Percentiles rank a stretch among this genome's conserved stretches.
Conservation (phyloP, 805 yeast species). For the Clavispora santaluciae region DNA sequence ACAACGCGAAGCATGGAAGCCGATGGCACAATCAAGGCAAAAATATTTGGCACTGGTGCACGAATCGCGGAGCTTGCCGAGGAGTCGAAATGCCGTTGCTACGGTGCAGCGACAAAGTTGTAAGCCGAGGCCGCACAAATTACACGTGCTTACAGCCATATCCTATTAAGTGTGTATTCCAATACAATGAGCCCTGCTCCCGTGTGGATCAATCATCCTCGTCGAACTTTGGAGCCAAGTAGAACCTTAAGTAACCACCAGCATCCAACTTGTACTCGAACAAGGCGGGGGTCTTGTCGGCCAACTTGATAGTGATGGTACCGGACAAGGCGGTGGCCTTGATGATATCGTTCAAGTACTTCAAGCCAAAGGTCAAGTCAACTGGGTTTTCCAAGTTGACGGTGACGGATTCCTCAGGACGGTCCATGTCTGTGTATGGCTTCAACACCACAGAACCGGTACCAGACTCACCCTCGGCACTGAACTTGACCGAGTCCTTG, state of each 20-base stretch:
- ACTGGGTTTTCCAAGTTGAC: constrained; percentile 85
- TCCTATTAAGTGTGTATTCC: constrained; percentile 1
- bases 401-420: constrained; percentile 67
- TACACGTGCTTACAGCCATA: background rate
- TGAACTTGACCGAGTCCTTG: constrained; percentile 86
- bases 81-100: too few species aligned
- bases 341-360: constrained; percentile 85
- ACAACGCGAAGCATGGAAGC: too few species aligned
- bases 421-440: constrained; percentile 77
- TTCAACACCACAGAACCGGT: constrained; percentile 81
- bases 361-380: constrained; percentile 83
- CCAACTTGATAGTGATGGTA: constrained; percentile 76
- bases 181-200: constrained; percentile 1
- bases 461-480: constrained; percentile 89
- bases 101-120: too few species aligned
- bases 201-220: constrained; percentile 58
- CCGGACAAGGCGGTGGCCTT: constrained; percentile 80
- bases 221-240: constrained; percentile 95
- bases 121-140: background rate
- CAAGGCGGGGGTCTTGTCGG: constrained; percentile 89
- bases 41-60: too few species aligned
- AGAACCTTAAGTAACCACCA: constrained; percentile 90
- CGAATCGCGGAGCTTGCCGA: too few species aligned
- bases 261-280: constrained; percentile 83
- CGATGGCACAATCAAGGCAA: too few species aligned